Percentiles rank a stretch among this genome's conserved stretches.
Evolutionary conservation across 2,329 filamentous ascomycete genomes (phyloP).

Genomic region (Penicillium sp.): DNA sequence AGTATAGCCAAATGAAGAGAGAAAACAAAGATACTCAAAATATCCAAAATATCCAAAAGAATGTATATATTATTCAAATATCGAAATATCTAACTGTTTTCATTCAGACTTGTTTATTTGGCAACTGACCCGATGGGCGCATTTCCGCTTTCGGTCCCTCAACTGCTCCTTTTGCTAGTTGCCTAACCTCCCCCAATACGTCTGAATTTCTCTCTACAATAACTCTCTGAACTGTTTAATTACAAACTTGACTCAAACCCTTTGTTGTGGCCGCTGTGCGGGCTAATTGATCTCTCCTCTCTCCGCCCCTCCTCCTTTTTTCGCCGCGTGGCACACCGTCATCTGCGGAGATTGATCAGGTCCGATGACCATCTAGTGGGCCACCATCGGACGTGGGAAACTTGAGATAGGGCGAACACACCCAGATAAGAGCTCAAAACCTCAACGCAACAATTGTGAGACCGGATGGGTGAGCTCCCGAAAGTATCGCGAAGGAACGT

Average conservation of each 20-base stretch:
- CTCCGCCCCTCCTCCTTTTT: conserved; percentile 18
- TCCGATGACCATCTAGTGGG: conserved; percentile 20
- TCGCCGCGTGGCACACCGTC: conserved; percentile 20
- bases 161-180: neutral
- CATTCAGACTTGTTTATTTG: conserved; percentile 1
- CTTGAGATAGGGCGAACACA: neutral
- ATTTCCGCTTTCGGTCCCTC: conserved; percentile 13
- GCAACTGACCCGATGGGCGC: neutral
- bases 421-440: neutral
- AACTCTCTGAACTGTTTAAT: neutral
- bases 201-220: neutral
- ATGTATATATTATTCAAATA: neutral
- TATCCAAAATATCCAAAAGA: neutral
- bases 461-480: conserved; percentile 19
- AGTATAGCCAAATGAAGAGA: neutral
- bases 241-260: neutral
- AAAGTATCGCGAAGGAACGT: conserved; percentile 13
- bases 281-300: conserved; percentile 4
- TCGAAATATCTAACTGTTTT: neutral
- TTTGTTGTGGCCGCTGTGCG: neutral
- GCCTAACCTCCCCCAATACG: neutral
- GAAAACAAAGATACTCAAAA: neutral
- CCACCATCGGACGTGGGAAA: conserved; percentile 10
- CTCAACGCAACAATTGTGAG: neutral
- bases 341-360: conserved; percentile 20